Evolutionary conservation across 768 basidiomycete genomes (phyloP), one percentile per base, ranked within the genome.

Genomic region (Pleurotus sapidus): DNA sequence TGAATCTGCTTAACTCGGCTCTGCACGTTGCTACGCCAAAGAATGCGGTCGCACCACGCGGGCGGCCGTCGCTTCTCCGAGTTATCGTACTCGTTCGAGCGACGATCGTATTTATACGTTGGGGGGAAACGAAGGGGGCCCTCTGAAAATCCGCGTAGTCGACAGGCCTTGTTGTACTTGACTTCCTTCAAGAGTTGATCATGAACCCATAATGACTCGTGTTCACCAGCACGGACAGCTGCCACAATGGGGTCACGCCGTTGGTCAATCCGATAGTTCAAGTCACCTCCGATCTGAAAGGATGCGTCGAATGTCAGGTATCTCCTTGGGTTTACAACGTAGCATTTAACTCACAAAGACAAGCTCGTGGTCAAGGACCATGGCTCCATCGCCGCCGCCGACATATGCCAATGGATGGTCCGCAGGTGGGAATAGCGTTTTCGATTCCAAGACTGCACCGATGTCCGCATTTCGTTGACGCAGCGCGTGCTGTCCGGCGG

Each of bases 211-310:
- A 99, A 82, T 34, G 72, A 74, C 2, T 79, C 72, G 17, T 86
- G 72, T 48, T 96, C 89, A 34, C 83, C 82, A 0, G 84, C 74
- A n/a, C 84, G 76, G 51, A 95, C 78, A 27, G 86, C 82, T 0
- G 86, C 73, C 47, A 93, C 72, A 62, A 95, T 91, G 34, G 83
- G 78, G 20, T 98, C 95, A 23, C 96, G 82, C 1, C 94, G 86
- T 64, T 91, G 87, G 70, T 98, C 95, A 62, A 98, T 95, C 45
- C 96, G 93, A 68, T 98, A 99, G 72, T 99, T 99, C 74, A 99
- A 81, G 70, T 98, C 96, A 0, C 96, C 96, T 59, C 88, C 93
- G 48, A 95, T 71, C 91, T 93, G 57, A 7, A 45, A 1, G 20
- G 17, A 25, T 24, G 12, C 53, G 37, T 17, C 34, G 37, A 4